Base-by-base conservation (phyloP, 345 rosid genomes). In the Reutealis trisperma region DNA sequence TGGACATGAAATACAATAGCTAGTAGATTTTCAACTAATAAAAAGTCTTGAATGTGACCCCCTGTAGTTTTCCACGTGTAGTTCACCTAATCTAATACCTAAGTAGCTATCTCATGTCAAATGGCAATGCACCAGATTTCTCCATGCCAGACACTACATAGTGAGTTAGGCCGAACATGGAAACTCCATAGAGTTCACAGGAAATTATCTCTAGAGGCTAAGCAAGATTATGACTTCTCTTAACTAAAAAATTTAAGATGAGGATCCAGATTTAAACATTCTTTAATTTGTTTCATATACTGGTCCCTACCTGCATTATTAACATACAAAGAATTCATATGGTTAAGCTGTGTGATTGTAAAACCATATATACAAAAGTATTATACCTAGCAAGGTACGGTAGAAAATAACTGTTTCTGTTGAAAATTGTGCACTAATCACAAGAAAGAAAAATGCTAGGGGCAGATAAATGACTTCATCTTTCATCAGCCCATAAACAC, bases 61-160 rank as follows among this genome's bases (percentile, higher is more conserved):
- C 71, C 52, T 37, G 85, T 85, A 78, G 84, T 86, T 91, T 89
- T 91, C 92, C 92, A 89, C 93, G 92, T 91, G 92, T 79, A 85
- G 90, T 77, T 90, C 89, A 88, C 92, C 93, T 87, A 91, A 86
- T 86, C 82, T 74, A 77, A 55, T 21, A 83, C 63, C 77, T 73
- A 65, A 27, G 85, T 78, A 59, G 75, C 78, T 75, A 84, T 81
- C 88, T 49, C 77, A 82, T 81, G 87, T 87, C 88, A 84, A 85
- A 87, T 83, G 85, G 73, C 69, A 80, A 75, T 72, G 71, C 78
- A 80, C 88, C 78, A 75, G 79, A 51, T 86, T 82, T 73, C 81
- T 37, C 60, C 75, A 78, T 79, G 61, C 47, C 52, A 64, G 80
- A 78, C 65, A 78, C 74, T 30, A 8, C 73, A 79, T 78, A 78